Conservation (phyloP, 139 green algal species). For the Nannochloris sp. region DNA sequence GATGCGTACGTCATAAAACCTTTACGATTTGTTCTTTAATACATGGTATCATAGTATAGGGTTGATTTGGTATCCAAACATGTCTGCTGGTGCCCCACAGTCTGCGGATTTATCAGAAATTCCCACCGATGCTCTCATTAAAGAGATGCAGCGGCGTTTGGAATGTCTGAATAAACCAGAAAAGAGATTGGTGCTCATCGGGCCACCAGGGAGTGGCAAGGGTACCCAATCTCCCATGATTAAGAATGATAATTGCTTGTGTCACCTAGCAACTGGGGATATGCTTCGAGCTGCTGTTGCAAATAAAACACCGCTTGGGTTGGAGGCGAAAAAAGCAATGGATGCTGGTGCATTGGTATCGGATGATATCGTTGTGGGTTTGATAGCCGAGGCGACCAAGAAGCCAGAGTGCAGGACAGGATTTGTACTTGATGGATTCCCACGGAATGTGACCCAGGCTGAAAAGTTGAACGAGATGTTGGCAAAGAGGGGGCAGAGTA, state of each 20-base stretch:
- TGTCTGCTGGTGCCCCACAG: conserved; percentile 3
- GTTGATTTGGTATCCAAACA: background rate
- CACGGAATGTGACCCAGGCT: conserved; percentile 64
- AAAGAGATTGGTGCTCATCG: conserved; percentile 89
- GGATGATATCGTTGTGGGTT: conserved; percentile 94
- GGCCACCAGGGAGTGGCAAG: conserved; percentile 84
- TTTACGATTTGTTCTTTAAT: too few relatives aligned
- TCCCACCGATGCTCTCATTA: conserved; percentile 63
- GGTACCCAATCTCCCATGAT: conserved; percentile 89
- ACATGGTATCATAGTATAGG: background rate
- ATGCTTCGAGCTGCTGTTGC: conserved; percentile 85
- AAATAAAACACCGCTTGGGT: conserved; percentile 61
- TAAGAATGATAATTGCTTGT: conserved; percentile 95
- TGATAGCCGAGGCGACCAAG: conserved; percentile 87
- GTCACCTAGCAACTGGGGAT: conserved; percentile 95
- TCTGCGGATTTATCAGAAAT: conserved; percentile 66
- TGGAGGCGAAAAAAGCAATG: conserved; percentile 95
- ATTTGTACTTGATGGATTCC: conserved; percentile 98
- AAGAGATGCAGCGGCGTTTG: conserved; percentile 80
- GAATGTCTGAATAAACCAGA: conserved; percentile 89
- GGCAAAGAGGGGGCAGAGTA: conserved; percentile 41
- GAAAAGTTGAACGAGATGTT: conserved; percentile 95
- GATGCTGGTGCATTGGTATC: conserved; percentile 84
- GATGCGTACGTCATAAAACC: too few relatives aligned
- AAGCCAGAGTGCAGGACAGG: conserved; percentile 81